Evolutionary conservation across 2,329 filamentous ascomycete genomes (phyloP).

Genomic region (Microdochium nivale): DNA sequence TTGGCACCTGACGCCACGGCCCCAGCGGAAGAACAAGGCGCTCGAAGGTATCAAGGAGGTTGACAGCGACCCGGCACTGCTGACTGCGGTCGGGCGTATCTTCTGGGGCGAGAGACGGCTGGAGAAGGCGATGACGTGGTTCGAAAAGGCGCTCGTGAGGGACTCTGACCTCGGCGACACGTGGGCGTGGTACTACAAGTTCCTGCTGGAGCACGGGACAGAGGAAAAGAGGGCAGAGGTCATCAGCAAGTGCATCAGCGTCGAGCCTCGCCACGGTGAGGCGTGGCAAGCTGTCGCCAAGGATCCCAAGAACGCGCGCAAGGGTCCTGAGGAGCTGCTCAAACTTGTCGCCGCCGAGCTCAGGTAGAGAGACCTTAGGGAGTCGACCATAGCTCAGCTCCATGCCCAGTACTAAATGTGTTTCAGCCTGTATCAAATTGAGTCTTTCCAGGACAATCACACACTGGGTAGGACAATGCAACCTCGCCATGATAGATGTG

Average conservation of each 20-base stretch:
- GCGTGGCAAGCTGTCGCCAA: constrained; percentile 83
- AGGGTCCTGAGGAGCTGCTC: constrained; percentile 71
- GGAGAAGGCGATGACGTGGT: constrained; percentile 94
- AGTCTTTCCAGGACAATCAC: too few species aligned
- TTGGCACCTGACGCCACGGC: constrained; percentile 84
- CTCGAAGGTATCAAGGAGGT: constrained; percentile 96
- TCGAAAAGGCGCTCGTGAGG: constrained; percentile 85
- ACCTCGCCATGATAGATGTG: too few species aligned
- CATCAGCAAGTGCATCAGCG: constrained; percentile 67
- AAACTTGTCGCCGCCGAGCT: constrained; percentile 61
- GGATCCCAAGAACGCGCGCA: constrained; percentile 70
- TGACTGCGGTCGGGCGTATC: constrained; percentile 86
- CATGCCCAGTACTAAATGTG: too few species aligned
- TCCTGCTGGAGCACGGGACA: constrained; percentile 84
- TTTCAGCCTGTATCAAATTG: too few species aligned
- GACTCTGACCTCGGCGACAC: constrained; percentile 84
- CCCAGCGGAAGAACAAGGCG: constrained; percentile 83
- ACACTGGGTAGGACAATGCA: too few species aligned
- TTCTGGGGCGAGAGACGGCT: constrained; percentile 92
- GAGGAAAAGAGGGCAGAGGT: constrained; percentile 87
- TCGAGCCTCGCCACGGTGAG: constrained; percentile 88
- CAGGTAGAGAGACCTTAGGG: not conserved
- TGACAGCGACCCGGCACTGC: constrained; percentile 81
- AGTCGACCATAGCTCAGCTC: too few species aligned
- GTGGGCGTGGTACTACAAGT: constrained; percentile 98